A percentile compares a stretch with the other conserved stretches of the same genome.
Conservation (phyloP, 2,329 filamentous ascomycete species). For the Stachybotrys elegans region DNA sequence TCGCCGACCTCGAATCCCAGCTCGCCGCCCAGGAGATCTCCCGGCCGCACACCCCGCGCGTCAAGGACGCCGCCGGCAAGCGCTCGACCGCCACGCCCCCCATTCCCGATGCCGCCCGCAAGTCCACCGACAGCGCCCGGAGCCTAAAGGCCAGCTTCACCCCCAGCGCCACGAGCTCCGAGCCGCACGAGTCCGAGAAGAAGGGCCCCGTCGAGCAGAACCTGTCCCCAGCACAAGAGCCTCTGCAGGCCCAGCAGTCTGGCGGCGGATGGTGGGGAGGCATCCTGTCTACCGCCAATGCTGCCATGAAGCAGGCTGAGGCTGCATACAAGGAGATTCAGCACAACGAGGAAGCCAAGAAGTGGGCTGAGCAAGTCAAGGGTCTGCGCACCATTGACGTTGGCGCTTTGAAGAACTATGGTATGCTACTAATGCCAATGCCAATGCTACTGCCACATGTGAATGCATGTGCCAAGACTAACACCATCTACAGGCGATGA, state of each 20-base stretch:
- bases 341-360: slow-evolving; percentile 92
- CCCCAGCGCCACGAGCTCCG: slow-evolving; percentile 59
- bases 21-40: slow-evolving; percentile 67
- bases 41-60: slow-evolving; percentile 78
- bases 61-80: slow-evolving; percentile 46
- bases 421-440: too few relatives aligned
- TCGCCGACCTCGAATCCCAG: slow-evolving; percentile 75
- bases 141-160: slow-evolving; percentile 70
- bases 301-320: slow-evolving; percentile 89
- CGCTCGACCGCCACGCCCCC: slow-evolving; percentile 44
- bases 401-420: slow-evolving; percentile 57
- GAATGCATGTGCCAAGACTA: not conserved
- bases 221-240: slow-evolving; percentile 11
- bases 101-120: slow-evolving; percentile 56
- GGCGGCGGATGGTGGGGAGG: slow-evolving; percentile 89
- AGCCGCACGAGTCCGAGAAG: slow-evolving; percentile 53
- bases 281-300: slow-evolving; percentile 73
- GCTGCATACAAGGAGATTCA: slow-evolving; percentile 91
- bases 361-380: slow-evolving; percentile 90
- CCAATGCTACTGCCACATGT: not conserved
- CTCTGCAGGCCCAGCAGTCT: slow-evolving; percentile 16
- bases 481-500: slow-evolving; percentile 65
- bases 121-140: slow-evolving; percentile 72
- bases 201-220: slow-evolving; percentile 41
- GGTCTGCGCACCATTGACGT: slow-evolving; percentile 62